These are phyloP conservation scores for Crepidotus sp. DNA, from an alignment of 1,284 basidiomycete species.

Conservation along the genomic window DNA sequence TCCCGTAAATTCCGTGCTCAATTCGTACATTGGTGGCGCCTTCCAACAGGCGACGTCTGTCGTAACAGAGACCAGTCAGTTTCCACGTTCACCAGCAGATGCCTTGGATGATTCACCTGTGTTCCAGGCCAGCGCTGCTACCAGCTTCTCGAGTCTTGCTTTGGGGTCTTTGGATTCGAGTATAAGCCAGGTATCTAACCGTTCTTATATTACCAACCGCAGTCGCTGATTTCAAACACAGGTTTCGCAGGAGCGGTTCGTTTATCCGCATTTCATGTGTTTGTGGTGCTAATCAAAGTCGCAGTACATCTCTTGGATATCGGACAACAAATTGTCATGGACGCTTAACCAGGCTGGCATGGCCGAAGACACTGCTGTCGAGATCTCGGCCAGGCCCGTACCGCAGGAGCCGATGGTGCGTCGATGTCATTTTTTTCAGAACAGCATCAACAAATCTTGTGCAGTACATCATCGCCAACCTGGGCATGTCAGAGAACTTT, in stretches of 20 bases:
- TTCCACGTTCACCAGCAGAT: slow-evolving; percentile 13
- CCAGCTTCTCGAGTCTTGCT: slow-evolving; percentile 35
- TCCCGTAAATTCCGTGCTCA: slow-evolving; percentile 36
- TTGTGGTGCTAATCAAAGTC: not conserved
- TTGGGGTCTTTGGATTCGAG: slow-evolving; percentile 47
- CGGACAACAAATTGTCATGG: slow-evolving; percentile 62
- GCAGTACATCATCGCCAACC: slow-evolving; percentile 70
- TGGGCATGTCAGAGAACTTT: slow-evolving; percentile 79
- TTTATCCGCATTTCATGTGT: slow-evolving; percentile 6
- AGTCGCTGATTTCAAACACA: slow-evolving; percentile 6
- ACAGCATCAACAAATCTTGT: not conserved
- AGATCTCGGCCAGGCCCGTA: slow-evolving; percentile 69
- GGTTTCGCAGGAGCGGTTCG: slow-evolving; percentile 40
- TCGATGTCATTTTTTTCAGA: not conserved
- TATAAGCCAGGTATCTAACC: slow-evolving; percentile 35
- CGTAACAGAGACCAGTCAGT: slow-evolving; percentile 41
- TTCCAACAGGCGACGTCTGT: slow-evolving; percentile 60
- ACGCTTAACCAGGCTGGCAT: slow-evolving; percentile 68
- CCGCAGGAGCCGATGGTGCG: slow-evolving; percentile 79
- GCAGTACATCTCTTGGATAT: slow-evolving; percentile 78
- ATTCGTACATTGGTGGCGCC: slow-evolving; percentile 52
- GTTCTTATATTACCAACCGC: not conserved
- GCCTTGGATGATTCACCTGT: slow-evolving; percentile 1
- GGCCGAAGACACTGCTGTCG: slow-evolving; percentile 51
- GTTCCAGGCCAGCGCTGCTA: slow-evolving; percentile 39